Conservation (phyloP, 768 basidiomycete genomes). For the Pisolithus marmoratus region DNA sequence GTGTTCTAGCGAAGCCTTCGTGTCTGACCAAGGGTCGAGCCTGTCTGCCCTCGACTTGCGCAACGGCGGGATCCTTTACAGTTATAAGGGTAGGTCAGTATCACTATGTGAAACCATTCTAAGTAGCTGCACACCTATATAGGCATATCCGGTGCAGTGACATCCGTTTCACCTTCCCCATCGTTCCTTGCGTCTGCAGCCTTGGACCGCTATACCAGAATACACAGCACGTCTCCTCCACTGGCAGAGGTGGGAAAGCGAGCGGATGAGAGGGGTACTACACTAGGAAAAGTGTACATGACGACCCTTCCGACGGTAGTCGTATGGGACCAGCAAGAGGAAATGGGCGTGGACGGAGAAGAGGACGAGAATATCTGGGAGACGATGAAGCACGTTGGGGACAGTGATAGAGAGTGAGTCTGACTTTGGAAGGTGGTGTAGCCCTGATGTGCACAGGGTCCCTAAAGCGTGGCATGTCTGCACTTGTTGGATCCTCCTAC, state of each 20-base stretch:
- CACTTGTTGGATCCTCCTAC: too few relatives aligned
- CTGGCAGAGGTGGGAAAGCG: slow-evolving; percentile 42
- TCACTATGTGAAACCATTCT: slow-evolving; percentile 1
- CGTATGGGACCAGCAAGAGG: slow-evolving; percentile 50
- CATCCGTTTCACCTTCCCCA: slow-evolving; percentile 54
- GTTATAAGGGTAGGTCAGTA: slow-evolving; percentile 52
- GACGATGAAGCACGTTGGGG: slow-evolving; percentile 50
- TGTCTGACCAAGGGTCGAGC: slow-evolving; percentile 60
- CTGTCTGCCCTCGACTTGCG: slow-evolving; percentile 65
- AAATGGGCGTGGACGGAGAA: slow-evolving; percentile 8
- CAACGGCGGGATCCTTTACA: slow-evolving; percentile 56
- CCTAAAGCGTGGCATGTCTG: too few relatives aligned
- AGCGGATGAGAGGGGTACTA: slow-evolving; percentile 52
- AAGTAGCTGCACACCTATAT: background rate
- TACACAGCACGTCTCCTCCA: slow-evolving; percentile 58
- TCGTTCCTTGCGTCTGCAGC: slow-evolving; percentile 54
- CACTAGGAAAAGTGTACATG: slow-evolving; percentile 60
- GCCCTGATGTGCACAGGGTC: background rate
- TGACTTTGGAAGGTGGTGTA: background rate
- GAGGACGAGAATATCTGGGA: slow-evolving; percentile 64
- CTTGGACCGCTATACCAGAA: slow-evolving; percentile 63
- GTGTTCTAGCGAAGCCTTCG: slow-evolving; percentile 55
- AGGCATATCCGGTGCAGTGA: slow-evolving; percentile 71
- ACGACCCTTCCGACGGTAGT: slow-evolving; percentile 57
- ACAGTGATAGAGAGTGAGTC: slow-evolving; percentile 27